Conservation (phyloP, 495 filamentous ascomycete species). For the Penicillium flavigenum region DNA sequence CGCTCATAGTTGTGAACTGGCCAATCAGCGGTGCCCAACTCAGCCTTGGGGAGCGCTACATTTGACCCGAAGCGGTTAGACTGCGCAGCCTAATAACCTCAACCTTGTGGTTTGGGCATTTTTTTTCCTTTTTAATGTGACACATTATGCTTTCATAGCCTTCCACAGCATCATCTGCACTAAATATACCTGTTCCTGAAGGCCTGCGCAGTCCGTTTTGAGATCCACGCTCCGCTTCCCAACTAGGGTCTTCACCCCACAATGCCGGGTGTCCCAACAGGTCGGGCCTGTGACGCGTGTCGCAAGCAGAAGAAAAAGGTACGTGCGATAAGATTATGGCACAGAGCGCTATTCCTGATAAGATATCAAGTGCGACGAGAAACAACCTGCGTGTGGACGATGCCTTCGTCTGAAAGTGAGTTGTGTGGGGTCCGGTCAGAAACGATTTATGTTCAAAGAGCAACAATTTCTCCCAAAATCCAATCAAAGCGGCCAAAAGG, state of each 20-base stretch:
- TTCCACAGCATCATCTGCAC: background rate
- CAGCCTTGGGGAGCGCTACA: constrained; percentile 17
- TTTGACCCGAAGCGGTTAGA: constrained; percentile 23
- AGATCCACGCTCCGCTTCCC: constrained; percentile 8
- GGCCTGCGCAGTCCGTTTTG: constrained; percentile 2
- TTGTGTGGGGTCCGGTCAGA: constrained; percentile 49
- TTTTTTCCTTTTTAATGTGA: background rate
- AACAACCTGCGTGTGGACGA: constrained; percentile 43
- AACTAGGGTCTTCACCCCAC: background rate
- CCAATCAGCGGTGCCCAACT: constrained; percentile 10
- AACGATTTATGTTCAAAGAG: constrained; percentile 50
- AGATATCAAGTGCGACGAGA: constrained; percentile 41
- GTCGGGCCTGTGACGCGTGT: constrained; percentile 50
- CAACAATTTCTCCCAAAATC: constrained; percentile 19
- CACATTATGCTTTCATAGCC: background rate
- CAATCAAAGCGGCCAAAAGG: background rate
- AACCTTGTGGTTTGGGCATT: background rate
- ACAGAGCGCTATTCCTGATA: background rate
- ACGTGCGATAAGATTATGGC: background rate
- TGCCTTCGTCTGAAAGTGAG: constrained; percentile 45
- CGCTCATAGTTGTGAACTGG: background rate
- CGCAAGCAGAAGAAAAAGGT: constrained; percentile 57
- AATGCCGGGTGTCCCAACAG: constrained; percentile 54
- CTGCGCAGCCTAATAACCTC: background rate
- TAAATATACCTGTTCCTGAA: background rate